phyloP scores from a whole-genome alignment of 2,329 filamentous ascomycete genomes.

The Fusarium newnesense region DNA sequence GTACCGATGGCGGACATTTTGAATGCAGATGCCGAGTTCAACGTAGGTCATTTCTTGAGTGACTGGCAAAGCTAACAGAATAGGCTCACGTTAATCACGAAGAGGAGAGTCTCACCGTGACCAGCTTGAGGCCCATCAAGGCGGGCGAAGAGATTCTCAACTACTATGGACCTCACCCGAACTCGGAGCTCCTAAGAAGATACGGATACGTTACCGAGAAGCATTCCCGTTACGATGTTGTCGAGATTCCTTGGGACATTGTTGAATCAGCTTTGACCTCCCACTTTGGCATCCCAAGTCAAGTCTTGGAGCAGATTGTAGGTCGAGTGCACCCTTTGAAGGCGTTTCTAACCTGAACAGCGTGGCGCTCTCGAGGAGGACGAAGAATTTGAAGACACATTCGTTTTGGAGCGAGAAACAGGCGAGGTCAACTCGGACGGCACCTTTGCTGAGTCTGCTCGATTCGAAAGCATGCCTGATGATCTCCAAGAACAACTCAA shows the following conservation, averaged over 20 bases:
- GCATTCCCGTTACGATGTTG: conserved; percentile 83
- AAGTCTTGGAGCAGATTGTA: conserved; percentile 56
- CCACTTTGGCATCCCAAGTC: conserved; percentile 51
- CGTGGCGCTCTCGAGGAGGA: conserved; percentile 66
- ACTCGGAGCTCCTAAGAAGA: conserved; percentile 82
- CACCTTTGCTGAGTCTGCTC: conserved; percentile 51
- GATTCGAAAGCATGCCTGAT: conserved; percentile 56
- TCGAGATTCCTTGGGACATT: conserved; percentile 75
- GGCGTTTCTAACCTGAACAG: conserved; percentile 10
- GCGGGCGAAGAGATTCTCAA: conserved; percentile 84
- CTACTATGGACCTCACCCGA: conserved; percentile 87
- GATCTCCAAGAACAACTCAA: conserved; percentile 65
- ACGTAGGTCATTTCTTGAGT: conserved; percentile 60
- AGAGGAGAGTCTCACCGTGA: conserved; percentile 72
- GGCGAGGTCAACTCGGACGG: conserved; percentile 63
- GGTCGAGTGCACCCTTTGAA: conserved; percentile 27
- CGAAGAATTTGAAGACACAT: conserved; percentile 78
- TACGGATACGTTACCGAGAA: conserved; percentile 89
- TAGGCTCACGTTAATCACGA: conserved; percentile 66
- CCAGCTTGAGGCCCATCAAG: conserved; percentile 73
- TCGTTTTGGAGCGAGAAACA: conserved; percentile 71
- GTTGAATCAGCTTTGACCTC: conserved; percentile 60
- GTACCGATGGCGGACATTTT: conserved; percentile 90
- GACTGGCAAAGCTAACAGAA: conserved; percentile 14
- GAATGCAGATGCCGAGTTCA: conserved; percentile 89